phyloP scores from a whole-genome alignment of 116 monocot genomes.

The Trichopus zeylanicus region DNA sequence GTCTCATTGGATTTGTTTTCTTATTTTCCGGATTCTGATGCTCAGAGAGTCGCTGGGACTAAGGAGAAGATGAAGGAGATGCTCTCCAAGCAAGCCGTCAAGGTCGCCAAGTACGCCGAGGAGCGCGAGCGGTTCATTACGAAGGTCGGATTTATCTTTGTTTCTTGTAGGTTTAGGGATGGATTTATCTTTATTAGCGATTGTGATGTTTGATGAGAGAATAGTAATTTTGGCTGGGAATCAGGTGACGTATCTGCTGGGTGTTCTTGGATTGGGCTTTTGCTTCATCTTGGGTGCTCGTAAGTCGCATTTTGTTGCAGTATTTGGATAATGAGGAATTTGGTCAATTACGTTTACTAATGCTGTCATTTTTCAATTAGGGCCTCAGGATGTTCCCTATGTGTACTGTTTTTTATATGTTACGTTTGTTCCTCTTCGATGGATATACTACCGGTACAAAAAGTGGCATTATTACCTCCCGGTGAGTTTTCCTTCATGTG shows the following conservation, averaged over 20 bases:
- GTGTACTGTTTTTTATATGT: slow-evolving; percentile 87
- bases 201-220: neutral
- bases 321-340: neutral
- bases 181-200: neutral
- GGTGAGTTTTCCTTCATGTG: slow-evolving; percentile 42
- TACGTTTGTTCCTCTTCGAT: slow-evolving; percentile 85
- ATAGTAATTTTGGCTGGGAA: neutral
- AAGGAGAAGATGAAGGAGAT: slow-evolving; percentile 69
- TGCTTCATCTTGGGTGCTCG: slow-evolving; percentile 93
- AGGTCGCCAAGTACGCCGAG: slow-evolving; percentile 83
- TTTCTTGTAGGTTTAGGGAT: neutral
- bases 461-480: slow-evolving; percentile 99
- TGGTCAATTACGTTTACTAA: neutral
- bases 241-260: slow-evolving; percentile 88
- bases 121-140: slow-evolving; percentile 78
- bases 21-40: neutral
- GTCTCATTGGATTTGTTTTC: neutral
- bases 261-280: slow-evolving; percentile 97
- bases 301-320: slow-evolving; percentile 29
- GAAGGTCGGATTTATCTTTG: slow-evolving; percentile 25
- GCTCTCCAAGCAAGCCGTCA: slow-evolving; percentile 72
- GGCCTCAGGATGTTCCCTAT: slow-evolving; percentile 92
- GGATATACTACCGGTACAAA: slow-evolving; percentile 98
- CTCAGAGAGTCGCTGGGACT: slow-evolving; percentile 28
- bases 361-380: slow-evolving; percentile 26